A percentile compares a stretch with the other conserved stretches of the same genome.
phyloP scores from a whole-genome alignment of 2,329 filamentous ascomycete genomes.

The Cordyceps farinosa region DNA sequence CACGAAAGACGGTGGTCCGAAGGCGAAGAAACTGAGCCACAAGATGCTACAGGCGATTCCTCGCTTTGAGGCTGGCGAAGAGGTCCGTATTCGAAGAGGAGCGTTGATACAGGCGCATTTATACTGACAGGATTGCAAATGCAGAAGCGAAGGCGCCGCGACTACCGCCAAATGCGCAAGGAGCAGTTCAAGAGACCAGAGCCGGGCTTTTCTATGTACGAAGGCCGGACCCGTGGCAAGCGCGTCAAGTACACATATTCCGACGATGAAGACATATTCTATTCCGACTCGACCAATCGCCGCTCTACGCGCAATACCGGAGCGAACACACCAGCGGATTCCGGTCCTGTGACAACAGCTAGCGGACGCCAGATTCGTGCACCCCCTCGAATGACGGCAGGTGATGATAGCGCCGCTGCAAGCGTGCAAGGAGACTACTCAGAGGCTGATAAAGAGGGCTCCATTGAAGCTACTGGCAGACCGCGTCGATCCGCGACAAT shows the following conservation, averaged over 20 bases:
- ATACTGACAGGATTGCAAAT: slow-evolving; percentile 21
- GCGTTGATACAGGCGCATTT: not conserved
- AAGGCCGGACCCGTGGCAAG: slow-evolving; percentile 93
- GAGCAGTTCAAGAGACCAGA: slow-evolving; percentile 85
- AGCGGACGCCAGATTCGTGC: slow-evolving; percentile 83
- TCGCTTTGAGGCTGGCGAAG: slow-evolving; percentile 88
- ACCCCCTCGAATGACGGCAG: slow-evolving; percentile 61
- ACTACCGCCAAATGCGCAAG: slow-evolving; percentile 83
- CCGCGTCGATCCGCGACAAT: slow-evolving; percentile 49
- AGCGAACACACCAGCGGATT: slow-evolving; percentile 67
- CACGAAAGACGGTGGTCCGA: slow-evolving; percentile 72
- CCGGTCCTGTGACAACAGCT: slow-evolving; percentile 65
- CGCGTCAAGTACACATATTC: slow-evolving; percentile 95
- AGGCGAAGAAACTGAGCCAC: slow-evolving; percentile 72
- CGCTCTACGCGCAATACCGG: slow-evolving; percentile 72
- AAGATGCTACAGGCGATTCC: slow-evolving; percentile 78
- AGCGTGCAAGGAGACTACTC: slow-evolving; percentile 45
- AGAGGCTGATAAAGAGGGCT: slow-evolving; percentile 38
- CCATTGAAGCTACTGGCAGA: slow-evolving; percentile 44
- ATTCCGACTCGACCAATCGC: slow-evolving; percentile 61
- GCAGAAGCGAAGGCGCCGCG: slow-evolving; percentile 86
- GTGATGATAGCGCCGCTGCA: slow-evolving; percentile 43
- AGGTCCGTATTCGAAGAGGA: slow-evolving; percentile 51
- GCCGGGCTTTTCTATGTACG: slow-evolving; percentile 87
- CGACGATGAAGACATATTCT: slow-evolving; percentile 74